Percentiles rank a stretch among this genome's conserved stretches.
phyloP scores from a whole-genome alignment of 129 eudicot species.

The Calendula officinalis region DNA sequence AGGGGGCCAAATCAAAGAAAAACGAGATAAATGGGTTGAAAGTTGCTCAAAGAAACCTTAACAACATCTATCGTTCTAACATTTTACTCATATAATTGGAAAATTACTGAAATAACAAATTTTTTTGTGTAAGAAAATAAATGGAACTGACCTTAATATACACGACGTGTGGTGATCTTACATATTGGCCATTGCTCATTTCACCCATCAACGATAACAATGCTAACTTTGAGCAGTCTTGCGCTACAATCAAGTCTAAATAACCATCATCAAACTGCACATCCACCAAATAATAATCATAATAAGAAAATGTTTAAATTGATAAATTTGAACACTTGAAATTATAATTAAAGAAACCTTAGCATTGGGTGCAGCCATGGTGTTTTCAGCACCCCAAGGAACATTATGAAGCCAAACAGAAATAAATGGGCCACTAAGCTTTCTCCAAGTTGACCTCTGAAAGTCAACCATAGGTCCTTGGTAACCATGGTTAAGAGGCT shows the following conservation, averaged over 20 bases:
- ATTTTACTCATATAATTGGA: too few species aligned
- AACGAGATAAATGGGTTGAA: too few species aligned
- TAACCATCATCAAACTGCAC: conserved; percentile 88
- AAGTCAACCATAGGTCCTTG: conserved; percentile 47
- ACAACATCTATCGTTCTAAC: too few species aligned
- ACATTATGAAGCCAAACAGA: conserved; percentile 96
- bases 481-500: conserved; percentile 38
- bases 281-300: not conserved
- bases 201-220: conserved; percentile 66
- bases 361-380: conserved; percentile 96
- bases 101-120: not conserved
- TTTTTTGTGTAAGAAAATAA: too few species aligned
- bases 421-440: conserved; percentile 79
- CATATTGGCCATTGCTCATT: conserved; percentile 64
- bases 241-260: conserved; percentile 62
- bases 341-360: conserved; percentile 45
- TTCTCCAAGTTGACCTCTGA: conserved; percentile 58
- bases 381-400: conserved; percentile 82
- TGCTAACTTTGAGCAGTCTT: conserved; percentile 52
- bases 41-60: too few species aligned
- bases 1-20: too few species aligned
- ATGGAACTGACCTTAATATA: conserved; percentile 55
- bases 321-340: too few species aligned
- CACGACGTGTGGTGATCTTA: conserved; percentile 64
- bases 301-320: too few species aligned